Conservation (phyloP, 345 rosid species). For the Linum trigynum region DNA sequence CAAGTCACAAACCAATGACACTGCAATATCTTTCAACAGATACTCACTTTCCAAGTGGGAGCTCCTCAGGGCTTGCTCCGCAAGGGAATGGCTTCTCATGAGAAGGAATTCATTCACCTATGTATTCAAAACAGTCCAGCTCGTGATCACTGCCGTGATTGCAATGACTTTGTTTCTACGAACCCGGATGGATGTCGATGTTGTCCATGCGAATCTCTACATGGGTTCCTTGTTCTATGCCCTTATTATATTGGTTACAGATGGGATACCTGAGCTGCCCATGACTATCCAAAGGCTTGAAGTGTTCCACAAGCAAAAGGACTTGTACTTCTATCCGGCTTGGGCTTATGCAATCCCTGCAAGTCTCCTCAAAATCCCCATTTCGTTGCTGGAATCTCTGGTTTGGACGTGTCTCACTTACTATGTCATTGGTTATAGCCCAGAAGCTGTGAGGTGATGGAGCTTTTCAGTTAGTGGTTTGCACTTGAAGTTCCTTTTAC, state of each 20-base stretch:
- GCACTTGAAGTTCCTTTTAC: too few relatives aligned
- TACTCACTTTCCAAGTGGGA: conserved; percentile 45
- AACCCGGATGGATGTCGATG: conserved; percentile 25
- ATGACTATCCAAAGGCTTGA: conserved; percentile 32
- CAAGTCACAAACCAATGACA: conserved; percentile 26
- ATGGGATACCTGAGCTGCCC: conserved; percentile 33
- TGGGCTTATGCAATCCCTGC: conserved; percentile 43
- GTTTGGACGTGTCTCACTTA: conserved; percentile 48
- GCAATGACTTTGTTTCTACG: conserved; percentile 34
- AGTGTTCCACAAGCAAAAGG: conserved; percentile 44
- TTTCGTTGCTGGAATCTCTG: conserved; percentile 37
- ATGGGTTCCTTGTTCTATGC: conserved; percentile 34
- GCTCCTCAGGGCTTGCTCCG: conserved; percentile 49
- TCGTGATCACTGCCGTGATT: conserved; percentile 25
- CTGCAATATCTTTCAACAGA: conserved; percentile 33
- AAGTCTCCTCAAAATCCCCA: conserved; percentile 33
- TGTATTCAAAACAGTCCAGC: conserved; percentile 37
- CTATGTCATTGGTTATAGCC: conserved; percentile 43
- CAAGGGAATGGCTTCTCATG: conserved; percentile 57
- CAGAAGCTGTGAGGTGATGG: conserved; percentile 35
- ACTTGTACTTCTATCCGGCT: conserved; percentile 39
- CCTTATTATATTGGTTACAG: conserved; percentile 25
- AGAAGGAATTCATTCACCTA: conserved; percentile 36
- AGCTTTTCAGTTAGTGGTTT: background rate
- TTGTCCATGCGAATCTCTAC: conserved; percentile 26